phyloP scores from a whole-genome alignment of 495 filamentous ascomycete genomes.

The Talaromyces liani region DNA sequence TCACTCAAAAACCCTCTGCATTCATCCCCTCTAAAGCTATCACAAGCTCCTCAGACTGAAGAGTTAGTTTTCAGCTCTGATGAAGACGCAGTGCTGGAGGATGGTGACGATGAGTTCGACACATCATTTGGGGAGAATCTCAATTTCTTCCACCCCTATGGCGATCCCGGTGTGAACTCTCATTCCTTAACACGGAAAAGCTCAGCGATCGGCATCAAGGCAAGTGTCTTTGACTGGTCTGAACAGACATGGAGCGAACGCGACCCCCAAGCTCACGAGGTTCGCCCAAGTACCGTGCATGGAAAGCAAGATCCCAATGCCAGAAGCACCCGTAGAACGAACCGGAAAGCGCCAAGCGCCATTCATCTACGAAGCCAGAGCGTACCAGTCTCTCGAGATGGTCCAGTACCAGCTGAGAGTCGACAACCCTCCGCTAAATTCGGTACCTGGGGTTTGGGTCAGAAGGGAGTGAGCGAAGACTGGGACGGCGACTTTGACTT shows the following conservation, averaged over 20 bases:
- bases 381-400: slow-evolving; percentile 76
- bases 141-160: background rate
- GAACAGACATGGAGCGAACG: slow-evolving; percentile 56
- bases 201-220: slow-evolving; percentile 5
- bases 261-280: slow-evolving; percentile 42
- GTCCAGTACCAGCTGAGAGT: slow-evolving; percentile 41
- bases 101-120: background rate
- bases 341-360: slow-evolving; percentile 66
- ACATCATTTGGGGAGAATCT: background rate
- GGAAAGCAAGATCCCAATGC: slow-evolving; percentile 72
- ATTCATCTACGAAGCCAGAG: slow-evolving; percentile 90
- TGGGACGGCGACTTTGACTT: slow-evolving; percentile 84
- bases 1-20: background rate
- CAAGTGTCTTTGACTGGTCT: slow-evolving; percentile 76
- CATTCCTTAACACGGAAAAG: slow-evolving; percentile 19
- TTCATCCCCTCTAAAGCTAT: background rate
- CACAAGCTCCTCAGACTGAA: background rate
- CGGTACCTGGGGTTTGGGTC: slow-evolving; percentile 80
- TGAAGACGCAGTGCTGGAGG: background rate
- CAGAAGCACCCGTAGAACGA: slow-evolving; percentile 65
- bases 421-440: slow-evolving; percentile 66
- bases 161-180: background rate
- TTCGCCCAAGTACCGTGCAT: slow-evolving; percentile 81
- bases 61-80: background rate
- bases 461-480: slow-evolving; percentile 75